A percentile compares a stretch with the other conserved stretches of the same genome.
These are phyloP conservation scores for Suhomyces ambrosiae DNA, from an alignment of 1,139 yeast genomes.

Conservation along the genomic window DNA sequence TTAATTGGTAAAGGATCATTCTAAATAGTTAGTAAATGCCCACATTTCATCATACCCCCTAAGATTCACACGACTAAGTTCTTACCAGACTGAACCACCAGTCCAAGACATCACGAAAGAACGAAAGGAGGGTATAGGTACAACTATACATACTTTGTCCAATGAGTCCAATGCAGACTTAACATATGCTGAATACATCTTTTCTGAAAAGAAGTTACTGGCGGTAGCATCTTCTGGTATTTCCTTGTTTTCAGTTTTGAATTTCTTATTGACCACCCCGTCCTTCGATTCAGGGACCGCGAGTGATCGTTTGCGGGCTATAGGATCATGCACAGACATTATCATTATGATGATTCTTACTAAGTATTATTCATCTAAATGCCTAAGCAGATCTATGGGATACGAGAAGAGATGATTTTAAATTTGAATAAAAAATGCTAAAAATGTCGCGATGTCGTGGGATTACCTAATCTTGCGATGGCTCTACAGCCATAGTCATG, in stretches of 20 bases:
- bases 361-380: conserved; percentile 7
- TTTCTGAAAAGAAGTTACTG: conserved; percentile 41
- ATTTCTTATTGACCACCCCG: conserved; percentile 13
- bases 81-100: conserved; percentile 9
- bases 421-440: conserved; percentile 2
- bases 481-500: not conserved
- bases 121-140: conserved; percentile 9
- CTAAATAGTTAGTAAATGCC: conserved; percentile 29
- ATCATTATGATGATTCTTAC: conserved; percentile 14
- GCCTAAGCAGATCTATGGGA: conserved; percentile 2
- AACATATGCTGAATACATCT: conserved; percentile 65
- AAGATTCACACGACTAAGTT: conserved; percentile 11
- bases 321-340: conserved; percentile 22
- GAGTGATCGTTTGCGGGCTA: conserved; percentile 21
- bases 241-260: conserved; percentile 13
- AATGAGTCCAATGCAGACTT: conserved; percentile 70
- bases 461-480: conserved; percentile 10
- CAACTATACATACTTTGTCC: conserved; percentile 54
- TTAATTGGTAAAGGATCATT: conserved; percentile 41
- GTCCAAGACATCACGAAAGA: conserved; percentile 7
- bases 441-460: conserved; percentile 9
- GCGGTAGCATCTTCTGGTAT: conserved; percentile 12
- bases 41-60: conserved; percentile 8
- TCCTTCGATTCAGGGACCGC: conserved; percentile 15
- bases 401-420: conserved; percentile 2